Evolutionary conservation across 805 yeast genomes (phyloP).

Genomic region (Myxozyma geophila): DNA sequence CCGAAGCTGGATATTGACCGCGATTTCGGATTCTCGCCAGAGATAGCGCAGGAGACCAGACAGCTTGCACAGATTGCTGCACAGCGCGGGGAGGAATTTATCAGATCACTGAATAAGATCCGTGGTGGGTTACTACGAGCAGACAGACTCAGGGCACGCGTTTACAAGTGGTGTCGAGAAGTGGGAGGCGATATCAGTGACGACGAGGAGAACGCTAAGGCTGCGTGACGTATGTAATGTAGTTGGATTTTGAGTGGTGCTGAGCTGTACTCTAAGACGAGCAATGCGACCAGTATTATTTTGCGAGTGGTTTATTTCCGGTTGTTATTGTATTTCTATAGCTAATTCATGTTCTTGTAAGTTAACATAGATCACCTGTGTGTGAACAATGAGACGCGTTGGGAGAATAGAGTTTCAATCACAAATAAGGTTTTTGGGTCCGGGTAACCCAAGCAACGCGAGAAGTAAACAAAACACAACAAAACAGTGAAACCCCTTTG

Average conservation of each 20-base stretch:
- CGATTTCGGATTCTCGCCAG: slow-evolving; percentile 56
- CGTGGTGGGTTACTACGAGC: slow-evolving; percentile 80
- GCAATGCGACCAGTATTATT: not conserved
- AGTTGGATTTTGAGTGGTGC: not conserved
- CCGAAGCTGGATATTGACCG: slow-evolving; percentile 58
- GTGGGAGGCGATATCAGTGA: slow-evolving; percentile 36
- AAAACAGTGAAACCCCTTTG: slow-evolving; percentile 28
- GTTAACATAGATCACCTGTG: not conserved
- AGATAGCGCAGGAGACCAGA: slow-evolving; percentile 68
- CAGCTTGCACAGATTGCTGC: slow-evolving; percentile 77
- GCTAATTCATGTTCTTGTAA: not conserved
- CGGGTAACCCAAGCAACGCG: slow-evolving; percentile 19
- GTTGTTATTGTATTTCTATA: not conserved
- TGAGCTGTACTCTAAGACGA: not conserved
- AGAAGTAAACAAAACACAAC: slow-evolving; percentile 34
- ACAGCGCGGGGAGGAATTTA: slow-evolving; percentile 85
- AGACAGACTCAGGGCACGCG: slow-evolving; percentile 68
- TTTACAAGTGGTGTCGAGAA: slow-evolving; percentile 64
- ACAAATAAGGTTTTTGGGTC: not conserved
- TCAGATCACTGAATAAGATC: slow-evolving; percentile 73
- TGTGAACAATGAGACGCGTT: not conserved
- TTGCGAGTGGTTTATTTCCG: no score
- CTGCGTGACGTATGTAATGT: not conserved
- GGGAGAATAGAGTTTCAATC: not conserved
- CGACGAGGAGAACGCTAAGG: slow-evolving; percentile 21